Percentiles rank a stretch among this genome's conserved stretches.
Evolutionary conservation across 1,139 yeast genomes (phyloP).

Genomic region (Schizosaccharomyces versatilis): DNA sequence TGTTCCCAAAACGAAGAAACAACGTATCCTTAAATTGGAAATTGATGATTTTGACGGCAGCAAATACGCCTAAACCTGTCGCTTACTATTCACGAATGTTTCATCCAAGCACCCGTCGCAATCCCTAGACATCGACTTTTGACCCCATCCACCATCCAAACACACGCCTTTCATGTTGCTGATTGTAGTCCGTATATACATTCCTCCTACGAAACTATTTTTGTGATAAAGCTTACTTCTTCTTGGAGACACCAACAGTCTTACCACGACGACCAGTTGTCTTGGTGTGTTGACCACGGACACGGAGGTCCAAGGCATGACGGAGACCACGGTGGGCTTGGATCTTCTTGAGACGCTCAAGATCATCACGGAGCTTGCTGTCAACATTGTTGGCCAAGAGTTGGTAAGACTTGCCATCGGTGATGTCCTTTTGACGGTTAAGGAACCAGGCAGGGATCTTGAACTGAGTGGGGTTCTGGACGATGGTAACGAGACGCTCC

Average conservation of each 20-base stretch:
- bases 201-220: neutral
- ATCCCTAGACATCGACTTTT: too few relatives aligned
- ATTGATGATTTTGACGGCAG: constrained; percentile 38
- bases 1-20: constrained; percentile 49
- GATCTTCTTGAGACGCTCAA: constrained; percentile 99
- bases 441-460: constrained; percentile 99
- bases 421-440: constrained; percentile 97
- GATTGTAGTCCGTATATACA: too few relatives aligned
- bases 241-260: constrained; percentile 24
- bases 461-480: constrained; percentile 99
- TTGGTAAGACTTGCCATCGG: constrained; percentile 98
- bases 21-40: constrained; percentile 44
- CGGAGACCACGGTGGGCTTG: constrained; percentile 99
- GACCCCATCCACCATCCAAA: too few relatives aligned
- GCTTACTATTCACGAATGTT: too few relatives aligned
- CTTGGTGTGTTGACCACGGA: constrained; percentile 62
- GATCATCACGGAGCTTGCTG: constrained; percentile 98
- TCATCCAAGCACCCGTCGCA: too few relatives aligned
- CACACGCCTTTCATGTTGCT: too few relatives aligned
- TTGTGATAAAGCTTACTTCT: constrained; percentile 16
- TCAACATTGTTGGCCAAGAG: constrained; percentile 96
- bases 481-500: constrained; percentile 97
- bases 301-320: constrained; percentile 97
- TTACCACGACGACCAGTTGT: constrained; percentile 92
- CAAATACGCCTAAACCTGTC: constrained; percentile 21